Evolutionary conservation across 768 basidiomycete species (phyloP).

Genomic region (Serendipita indica): DNA sequence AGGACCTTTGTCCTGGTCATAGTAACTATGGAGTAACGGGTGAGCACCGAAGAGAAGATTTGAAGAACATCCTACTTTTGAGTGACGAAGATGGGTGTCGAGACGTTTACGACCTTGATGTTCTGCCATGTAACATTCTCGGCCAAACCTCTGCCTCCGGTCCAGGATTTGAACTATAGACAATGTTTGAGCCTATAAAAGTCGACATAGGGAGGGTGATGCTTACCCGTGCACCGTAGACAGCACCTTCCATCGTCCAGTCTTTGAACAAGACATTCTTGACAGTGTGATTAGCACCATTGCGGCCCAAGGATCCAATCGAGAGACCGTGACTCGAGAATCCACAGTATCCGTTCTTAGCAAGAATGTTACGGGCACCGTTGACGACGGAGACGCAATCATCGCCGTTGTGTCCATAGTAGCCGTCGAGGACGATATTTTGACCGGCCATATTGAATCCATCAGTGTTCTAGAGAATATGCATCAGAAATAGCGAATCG

Average conservation of each 20-base stretch:
- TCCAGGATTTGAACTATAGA: constrained; percentile 33
- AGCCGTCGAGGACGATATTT: constrained; percentile 19
- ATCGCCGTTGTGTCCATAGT: constrained; percentile 34
- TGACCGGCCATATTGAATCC: constrained; percentile 20
- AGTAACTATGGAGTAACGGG: constrained; percentile 32
- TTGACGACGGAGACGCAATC: constrained; percentile 37
- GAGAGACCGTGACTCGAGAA: constrained; percentile 36
- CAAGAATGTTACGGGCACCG: constrained; percentile 31
- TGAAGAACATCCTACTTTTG: constrained; percentile 24
- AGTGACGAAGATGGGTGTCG: constrained; percentile 33
- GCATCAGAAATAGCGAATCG: constrained; percentile 16
- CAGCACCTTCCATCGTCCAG: constrained; percentile 35
- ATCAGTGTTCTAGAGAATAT: constrained; percentile 33
- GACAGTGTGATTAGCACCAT: constrained; percentile 29
- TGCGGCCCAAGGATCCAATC: constrained; percentile 32
- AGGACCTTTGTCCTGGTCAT: constrained; percentile 41
- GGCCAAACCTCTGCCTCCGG: constrained; percentile 33
- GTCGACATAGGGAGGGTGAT: not conserved
- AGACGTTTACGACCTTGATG: constrained; percentile 31
- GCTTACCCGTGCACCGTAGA: constrained; percentile 31
- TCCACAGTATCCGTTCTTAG: constrained; percentile 31
- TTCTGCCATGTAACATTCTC: constrained; percentile 36
- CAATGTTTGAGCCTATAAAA: not conserved
- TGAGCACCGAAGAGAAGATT: not conserved
- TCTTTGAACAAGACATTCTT: constrained; percentile 33